These are phyloP conservation scores for Escovopsis sp. DNA, from an alignment of 2,329 filamentous ascomycete genomes.

Conservation along the genomic window DNA sequence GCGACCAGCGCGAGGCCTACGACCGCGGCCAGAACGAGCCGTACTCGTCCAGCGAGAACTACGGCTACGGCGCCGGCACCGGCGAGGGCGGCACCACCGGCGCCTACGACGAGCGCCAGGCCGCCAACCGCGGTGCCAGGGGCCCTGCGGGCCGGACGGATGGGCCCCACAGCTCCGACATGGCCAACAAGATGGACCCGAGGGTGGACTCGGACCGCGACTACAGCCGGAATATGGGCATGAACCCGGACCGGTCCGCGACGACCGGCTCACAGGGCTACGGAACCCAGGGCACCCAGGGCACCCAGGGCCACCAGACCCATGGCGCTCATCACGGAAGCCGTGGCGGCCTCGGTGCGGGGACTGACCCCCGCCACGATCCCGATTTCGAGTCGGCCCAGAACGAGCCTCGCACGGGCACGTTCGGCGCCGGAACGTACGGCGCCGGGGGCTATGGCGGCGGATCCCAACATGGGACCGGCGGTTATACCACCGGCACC, in stretches of 20 bases:
- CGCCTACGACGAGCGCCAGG: constrained; percentile 3
- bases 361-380: constrained; percentile 36
- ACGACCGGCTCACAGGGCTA: constrained; percentile 5
- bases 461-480: not conserved
- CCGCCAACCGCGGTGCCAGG: constrained; percentile 1
- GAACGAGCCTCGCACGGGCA: constrained; percentile 8
- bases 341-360: constrained; percentile 26
- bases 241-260: constrained; percentile 18
- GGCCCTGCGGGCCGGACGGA: constrained; percentile 17
- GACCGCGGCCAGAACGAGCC: constrained; percentile 9
- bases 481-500: not conserved
- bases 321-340: constrained; percentile 34
- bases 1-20: constrained; percentile 3
- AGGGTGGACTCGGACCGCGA: constrained; percentile 40
- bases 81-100: constrained; percentile 3
- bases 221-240: constrained; percentile 19
- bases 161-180: constrained; percentile 32
- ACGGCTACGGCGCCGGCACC: constrained; percentile 7
- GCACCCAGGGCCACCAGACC: constrained; percentile 20
- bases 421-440: constrained; percentile 21
- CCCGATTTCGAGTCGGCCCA: constrained; percentile 11
- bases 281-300: constrained; percentile 5
- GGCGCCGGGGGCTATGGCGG: constrained; percentile 9
- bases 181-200: constrained; percentile 37
- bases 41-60: constrained; percentile 31